A percentile compares a stretch with the other conserved stretches of the same genome.
phyloP scores from a whole-genome alignment of 352 stramenopile species.

The Paralagenidium karlingii region DNA sequence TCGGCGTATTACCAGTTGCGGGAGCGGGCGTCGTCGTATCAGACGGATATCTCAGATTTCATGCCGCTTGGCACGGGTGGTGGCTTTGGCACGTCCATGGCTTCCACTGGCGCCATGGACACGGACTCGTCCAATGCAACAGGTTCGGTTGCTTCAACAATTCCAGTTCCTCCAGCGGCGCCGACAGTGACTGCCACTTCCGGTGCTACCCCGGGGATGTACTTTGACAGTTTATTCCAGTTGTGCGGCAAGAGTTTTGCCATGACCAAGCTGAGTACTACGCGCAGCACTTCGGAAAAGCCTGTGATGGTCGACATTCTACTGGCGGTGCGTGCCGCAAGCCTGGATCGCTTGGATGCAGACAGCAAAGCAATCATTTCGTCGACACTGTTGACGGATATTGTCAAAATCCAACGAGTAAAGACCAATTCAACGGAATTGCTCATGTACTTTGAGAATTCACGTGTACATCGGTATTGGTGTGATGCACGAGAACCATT shows the following conservation, averaged over 20 bases:
- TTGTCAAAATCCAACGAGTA: conserved; percentile 81
- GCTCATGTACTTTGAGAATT: conserved; percentile 78
- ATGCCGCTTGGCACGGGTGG: conserved; percentile 12
- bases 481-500: conserved; percentile 77
- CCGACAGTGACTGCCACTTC: not conserved
- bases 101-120: not conserved
- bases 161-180: too few relatives aligned
- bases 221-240: conserved; percentile 81
- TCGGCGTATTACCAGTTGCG: conserved; percentile 79
- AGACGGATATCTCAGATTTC: too few relatives aligned
- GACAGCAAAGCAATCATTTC: conserved; percentile 55
- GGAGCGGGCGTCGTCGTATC: conserved; percentile 61
- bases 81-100: conserved; percentile 1
- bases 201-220: conserved; percentile 42
- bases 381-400: conserved; percentile 77
- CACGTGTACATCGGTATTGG: conserved; percentile 80
- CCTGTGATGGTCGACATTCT: conserved; percentile 64
- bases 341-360: conserved; percentile 56
- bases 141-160: too few relatives aligned
- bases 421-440: conserved; percentile 76
- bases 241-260: conserved; percentile 75
- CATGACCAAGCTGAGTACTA: conserved; percentile 79
- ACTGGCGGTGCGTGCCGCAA: conserved; percentile 62
- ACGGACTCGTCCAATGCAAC: not conserved
- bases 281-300: conserved; percentile 38